Base-by-base conservation (phyloP, 345 rosid genomes). In the Cardamine resedifolia region DNA sequence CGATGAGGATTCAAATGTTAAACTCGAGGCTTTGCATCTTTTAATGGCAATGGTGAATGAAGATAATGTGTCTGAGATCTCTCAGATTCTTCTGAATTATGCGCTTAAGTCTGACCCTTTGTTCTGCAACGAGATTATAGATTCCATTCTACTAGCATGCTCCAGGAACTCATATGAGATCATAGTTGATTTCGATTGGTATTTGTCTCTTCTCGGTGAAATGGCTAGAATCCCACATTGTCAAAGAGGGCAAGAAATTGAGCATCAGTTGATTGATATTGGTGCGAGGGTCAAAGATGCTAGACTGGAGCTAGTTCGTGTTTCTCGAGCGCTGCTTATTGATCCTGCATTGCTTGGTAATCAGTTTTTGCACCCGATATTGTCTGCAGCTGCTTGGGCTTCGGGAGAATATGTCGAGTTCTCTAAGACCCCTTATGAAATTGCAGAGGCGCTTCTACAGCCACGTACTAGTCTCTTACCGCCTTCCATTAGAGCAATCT, bases 301-400 rank as follows among this genome's bases (percentile, higher is more conserved):
- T 39, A 87, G 99, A 81, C 85, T 78, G 0, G 88, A 86, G 83
- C 89, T 95, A 62, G 90, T 92, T 74, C 81, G 75, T 18, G 85
- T 95, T 62, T 71, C 85, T 74, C 90, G 94, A 66, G 85, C 83
- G 31, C 78, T 95, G 78, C 79, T 95, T 43, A 92, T 92, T 70
- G 99, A 95, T 84, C 99, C 99, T 68, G 98, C 99, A 26, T 85
- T 95, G 76, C 97, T 95, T 69, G 97, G 97, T 28, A 88, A 90
- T 75, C 85, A 82, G 43, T 90, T 77, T 82, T 74, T 92, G 88
- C 88, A 87, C 68, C 82, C 86, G 16, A 80, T 92, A 70, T 75
- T 92, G 77, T 90, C 90, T 11, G 97, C 98, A 68, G 92, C 98
- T 76, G 94, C 99, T 53, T 95, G 99, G 98, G 81, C 85, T 6